Evolutionary conservation across 306 rosid genomes (phyloP).

Genomic region (Cucumis sativus): DNA sequence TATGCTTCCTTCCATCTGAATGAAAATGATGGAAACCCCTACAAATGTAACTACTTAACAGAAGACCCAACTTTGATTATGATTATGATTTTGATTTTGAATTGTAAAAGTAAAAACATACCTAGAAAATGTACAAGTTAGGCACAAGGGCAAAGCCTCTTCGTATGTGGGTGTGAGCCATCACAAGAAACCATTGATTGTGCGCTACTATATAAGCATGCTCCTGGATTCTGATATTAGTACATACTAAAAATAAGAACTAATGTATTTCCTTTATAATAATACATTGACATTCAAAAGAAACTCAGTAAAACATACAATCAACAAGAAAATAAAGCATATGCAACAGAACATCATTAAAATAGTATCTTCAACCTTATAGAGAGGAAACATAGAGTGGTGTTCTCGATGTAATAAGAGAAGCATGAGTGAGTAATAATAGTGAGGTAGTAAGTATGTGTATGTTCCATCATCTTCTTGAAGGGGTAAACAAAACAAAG

Average conservation of each 20-base stretch:
- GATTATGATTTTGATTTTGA: not conserved
- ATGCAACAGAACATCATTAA: too few species aligned
- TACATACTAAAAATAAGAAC: not conserved
- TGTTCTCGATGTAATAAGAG: too few species aligned
- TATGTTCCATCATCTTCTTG: too few species aligned
- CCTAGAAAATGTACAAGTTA: constrained; percentile 23
- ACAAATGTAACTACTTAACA: not conserved
- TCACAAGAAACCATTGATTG: constrained; percentile 68
- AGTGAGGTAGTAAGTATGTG: too few species aligned
- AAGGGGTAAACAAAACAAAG: too few species aligned
- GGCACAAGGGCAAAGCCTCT: constrained; percentile 95
- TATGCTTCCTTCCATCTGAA: not conserved
- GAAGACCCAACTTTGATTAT: not conserved
- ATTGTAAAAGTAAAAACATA: constrained; percentile 15
- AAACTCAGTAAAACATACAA: not conserved
- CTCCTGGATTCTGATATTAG: constrained; percentile 62
- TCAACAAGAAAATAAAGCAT: too few species aligned
- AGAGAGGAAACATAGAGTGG: too few species aligned
- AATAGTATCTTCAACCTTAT: too few species aligned
- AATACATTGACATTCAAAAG: not conserved
- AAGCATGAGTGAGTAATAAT: too few species aligned
- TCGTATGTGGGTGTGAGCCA: constrained; percentile 72
- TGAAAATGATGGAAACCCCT: not conserved
- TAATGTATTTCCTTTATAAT: too few species aligned
- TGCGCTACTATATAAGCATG: constrained; percentile 60